phyloP scores from a whole-genome alignment of 164 flowering plant genomes.

The Paratinospora sagittata region DNA sequence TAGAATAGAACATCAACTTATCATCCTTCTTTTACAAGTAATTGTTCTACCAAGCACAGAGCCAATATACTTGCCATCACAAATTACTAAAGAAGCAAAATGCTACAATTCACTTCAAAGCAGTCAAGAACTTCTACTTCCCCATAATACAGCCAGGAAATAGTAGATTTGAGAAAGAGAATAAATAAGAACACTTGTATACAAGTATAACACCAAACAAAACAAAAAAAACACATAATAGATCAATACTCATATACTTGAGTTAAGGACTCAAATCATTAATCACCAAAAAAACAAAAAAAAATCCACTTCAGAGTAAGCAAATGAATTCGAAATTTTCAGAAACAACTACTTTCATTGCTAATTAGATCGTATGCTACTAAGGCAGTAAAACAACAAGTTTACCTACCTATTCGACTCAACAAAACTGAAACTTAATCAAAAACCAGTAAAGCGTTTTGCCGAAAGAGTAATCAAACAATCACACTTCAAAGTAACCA shows the following conservation, averaged over 20 bases:
- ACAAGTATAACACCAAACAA: too few species aligned
- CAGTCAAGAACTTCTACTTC: background rate
- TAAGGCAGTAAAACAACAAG: too few species aligned
- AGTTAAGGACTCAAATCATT: background rate
- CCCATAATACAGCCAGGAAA: too few species aligned
- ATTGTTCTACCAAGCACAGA: too few species aligned
- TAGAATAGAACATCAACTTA: background rate
- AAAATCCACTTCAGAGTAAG: background rate
- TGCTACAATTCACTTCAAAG: background rate
- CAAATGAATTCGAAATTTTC: background rate
- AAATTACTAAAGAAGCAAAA: background rate
- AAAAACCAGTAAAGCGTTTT: background rate
- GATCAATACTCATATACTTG: background rate
- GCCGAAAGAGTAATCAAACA: background rate
- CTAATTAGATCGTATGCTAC: background rate
- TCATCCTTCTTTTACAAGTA: too few species aligned
- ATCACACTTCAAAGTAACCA: background rate
- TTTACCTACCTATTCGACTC: too few species aligned
- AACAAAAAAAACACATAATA: background rate
- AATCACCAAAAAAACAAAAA: background rate
- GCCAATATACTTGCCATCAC: too few species aligned
- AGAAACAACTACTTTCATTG: background rate
- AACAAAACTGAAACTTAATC: background rate
- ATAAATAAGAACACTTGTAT: too few species aligned
- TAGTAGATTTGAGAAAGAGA: too few species aligned